Evolutionary conservation across 2,329 filamentous ascomycete genomes (phyloP).

Genomic region (Arthrobotrys pseudoclavata): DNA sequence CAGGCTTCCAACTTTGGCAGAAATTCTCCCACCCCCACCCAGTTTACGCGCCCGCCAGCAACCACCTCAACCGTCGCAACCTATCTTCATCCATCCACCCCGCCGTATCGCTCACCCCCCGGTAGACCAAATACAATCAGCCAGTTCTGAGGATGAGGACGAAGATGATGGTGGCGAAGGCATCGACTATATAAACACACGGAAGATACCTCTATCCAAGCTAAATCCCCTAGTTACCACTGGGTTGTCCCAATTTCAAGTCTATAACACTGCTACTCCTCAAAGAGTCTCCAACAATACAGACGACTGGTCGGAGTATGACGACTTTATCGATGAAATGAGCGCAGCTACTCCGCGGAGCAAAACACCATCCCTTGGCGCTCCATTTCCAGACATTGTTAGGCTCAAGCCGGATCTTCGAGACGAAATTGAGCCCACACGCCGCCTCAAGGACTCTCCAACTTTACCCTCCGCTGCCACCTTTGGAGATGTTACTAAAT

Average conservation of each 20-base stretch:
- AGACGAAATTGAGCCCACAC: constrained; percentile 42
- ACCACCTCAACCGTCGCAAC: constrained; percentile 12
- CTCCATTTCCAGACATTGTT: constrained; percentile 27
- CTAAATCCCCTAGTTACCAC: constrained; percentile 46
- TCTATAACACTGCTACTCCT: neutral
- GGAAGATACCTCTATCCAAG: constrained; percentile 36
- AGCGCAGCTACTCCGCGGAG: constrained; percentile 44
- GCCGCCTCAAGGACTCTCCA: constrained; percentile 53
- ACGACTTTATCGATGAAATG: constrained; percentile 54
- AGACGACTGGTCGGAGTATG: constrained; percentile 53
- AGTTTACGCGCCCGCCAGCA: constrained; percentile 44
- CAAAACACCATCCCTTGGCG: constrained; percentile 41
- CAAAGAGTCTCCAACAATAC: constrained; percentile 25
- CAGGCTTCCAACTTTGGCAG: constrained; percentile 41
- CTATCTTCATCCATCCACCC: constrained; percentile 49
- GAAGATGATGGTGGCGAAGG: constrained; percentile 47
- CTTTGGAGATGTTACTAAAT: constrained; percentile 49
- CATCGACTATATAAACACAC: constrained; percentile 48
- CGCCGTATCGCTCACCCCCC: constrained; percentile 48
- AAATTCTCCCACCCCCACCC: constrained; percentile 49
- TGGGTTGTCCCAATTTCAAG: constrained; percentile 29
- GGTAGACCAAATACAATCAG: constrained; percentile 19
- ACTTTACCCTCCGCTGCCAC: constrained; percentile 51
- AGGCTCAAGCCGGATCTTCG: constrained; percentile 52
- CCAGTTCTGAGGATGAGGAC: constrained; percentile 46